These are phyloP conservation scores for Lodderomyces parapsilosis DNA, from an alignment of 1,139 yeast species.

Conservation along the genomic window DNA sequence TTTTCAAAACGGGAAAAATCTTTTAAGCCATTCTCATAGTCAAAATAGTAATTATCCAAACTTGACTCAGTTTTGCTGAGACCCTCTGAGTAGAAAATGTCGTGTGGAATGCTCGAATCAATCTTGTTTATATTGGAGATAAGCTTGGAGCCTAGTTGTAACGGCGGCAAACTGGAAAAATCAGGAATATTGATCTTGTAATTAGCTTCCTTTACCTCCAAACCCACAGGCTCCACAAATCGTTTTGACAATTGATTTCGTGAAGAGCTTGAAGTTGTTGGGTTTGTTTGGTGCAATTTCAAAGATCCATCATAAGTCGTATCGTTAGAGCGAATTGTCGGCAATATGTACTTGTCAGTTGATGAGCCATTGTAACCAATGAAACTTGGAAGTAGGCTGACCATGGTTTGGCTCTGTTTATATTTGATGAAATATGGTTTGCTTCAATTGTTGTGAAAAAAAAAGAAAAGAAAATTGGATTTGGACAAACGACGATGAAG, in stretches of 20 bases:
- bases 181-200: constrained; percentile 46
- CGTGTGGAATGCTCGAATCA: constrained; percentile 47
- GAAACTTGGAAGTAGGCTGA: constrained; percentile 10
- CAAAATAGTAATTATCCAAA: constrained; percentile 46
- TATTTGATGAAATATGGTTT: background rate
- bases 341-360: constrained; percentile 27
- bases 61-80: constrained; percentile 38
- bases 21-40: constrained; percentile 40
- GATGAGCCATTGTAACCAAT: constrained; percentile 10
- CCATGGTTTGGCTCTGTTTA: constrained; percentile 8
- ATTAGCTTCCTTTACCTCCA: constrained; percentile 41
- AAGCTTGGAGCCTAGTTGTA: constrained; percentile 43
- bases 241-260: constrained; percentile 31
- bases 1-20: constrained; percentile 78
- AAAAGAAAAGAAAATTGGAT: background rate
- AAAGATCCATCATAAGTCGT: constrained; percentile 26
- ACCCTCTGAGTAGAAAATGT: constrained; percentile 40
- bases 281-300: constrained; percentile 38
- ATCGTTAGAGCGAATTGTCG: constrained; percentile 36
- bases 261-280: constrained; percentile 20
- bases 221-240: constrained; percentile 35
- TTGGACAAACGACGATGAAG: background rate
- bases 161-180: constrained; percentile 44
- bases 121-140: constrained; percentile 45
- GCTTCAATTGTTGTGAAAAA: background rate